Percentiles rank a stretch among this genome's conserved stretches.
Conservation (phyloP, 352 stramenopile genomes). For the Thraustochytrium sp. region DNA sequence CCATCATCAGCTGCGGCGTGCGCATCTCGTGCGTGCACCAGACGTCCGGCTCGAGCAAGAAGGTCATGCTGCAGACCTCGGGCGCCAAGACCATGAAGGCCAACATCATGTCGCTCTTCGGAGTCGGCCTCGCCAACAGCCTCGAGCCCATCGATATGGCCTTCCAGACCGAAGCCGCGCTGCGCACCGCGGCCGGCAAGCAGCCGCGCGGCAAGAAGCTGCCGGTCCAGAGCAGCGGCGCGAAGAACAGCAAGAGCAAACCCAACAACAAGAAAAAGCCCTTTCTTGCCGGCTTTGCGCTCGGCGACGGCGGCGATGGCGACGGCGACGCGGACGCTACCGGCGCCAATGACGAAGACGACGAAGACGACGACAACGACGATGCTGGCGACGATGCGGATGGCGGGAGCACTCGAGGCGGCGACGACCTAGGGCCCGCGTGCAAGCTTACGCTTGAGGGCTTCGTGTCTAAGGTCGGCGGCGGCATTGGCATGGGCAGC, state of each 20-base stretch:
- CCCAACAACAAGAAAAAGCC: too few species aligned
- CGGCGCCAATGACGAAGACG: conserved; percentile 13
- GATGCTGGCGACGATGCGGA: neutral
- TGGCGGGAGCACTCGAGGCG: too few species aligned
- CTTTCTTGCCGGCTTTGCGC: too few species aligned
- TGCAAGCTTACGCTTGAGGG: conserved; percentile 43
- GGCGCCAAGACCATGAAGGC: conserved; percentile 36
- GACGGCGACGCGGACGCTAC: neutral
- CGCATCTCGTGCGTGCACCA: conserved; percentile 54
- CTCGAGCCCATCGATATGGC: conserved; percentile 12
- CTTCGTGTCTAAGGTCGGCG: conserved; percentile 64
- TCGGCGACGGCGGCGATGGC: too few species aligned
- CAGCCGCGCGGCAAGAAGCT: neutral
- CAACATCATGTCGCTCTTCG: conserved; percentile 34
- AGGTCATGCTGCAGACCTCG: conserved; percentile 20
- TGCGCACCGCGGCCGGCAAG: neutral
- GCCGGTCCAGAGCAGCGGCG: too few species aligned
- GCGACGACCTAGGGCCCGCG: neutral
- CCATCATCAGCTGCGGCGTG: conserved; percentile 52
- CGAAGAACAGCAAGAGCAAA: too few species aligned
- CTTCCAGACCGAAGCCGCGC: conserved; percentile 1
- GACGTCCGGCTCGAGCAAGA: neutral
- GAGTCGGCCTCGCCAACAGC: conserved; percentile 41
- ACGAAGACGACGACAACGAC: conserved; percentile 52
- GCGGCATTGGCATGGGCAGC: conserved; percentile 57